Evolutionary conservation across 129 eudicot species (phyloP), one percentile per base, ranked within the genome.

Genomic region (Deinandra increscens): DNA sequence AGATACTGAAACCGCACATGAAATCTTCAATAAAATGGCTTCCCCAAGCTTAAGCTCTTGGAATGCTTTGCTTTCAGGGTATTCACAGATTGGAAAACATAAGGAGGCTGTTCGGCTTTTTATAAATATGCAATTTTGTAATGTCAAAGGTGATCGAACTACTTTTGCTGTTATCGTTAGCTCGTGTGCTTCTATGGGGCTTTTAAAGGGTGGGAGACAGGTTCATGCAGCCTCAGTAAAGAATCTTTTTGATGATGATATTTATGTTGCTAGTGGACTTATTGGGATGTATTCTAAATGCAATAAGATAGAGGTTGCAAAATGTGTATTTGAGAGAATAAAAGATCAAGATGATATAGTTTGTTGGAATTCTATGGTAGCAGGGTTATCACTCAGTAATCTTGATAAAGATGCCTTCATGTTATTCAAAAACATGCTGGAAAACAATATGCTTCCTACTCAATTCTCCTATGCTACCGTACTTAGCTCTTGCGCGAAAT

Each of bases 31-130:
- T 70, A 76, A 70, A 50, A 88, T 91, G 86, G 60, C 71, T 5
- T 54, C 51, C 55, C 91, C 96, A 18, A 80, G 81, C 60, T 73
- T 91, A 72, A 72, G 74, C 62, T 88, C 94, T 68, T 91, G 96
- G 96, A 91, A 91, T 81, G 85, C 96, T 48, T 79, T 91, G 58
- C 84, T 88, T 50, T 86, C 96, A 4, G 94, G 94, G 2, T 91
- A 76, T 88, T 78, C 81, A 63, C 94, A 88, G 50, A 82, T 63
- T 71, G 91, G 75, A 64, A 72, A 79, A 34, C 82, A 80, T 58
- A 77, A 53, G 64, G 89, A 88, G 60, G 94, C 85, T 42, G 66
- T 86, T 22, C 72, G 55, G 78, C 83, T 88, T 45, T 91, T 91
- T 70, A 87, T 91, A 64, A 86, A 86, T 33, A 91, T 91, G 96